Base-by-base conservation (phyloP, 2,329 filamentous ascomycete species). In the Lecanicillium sp. region DNA sequence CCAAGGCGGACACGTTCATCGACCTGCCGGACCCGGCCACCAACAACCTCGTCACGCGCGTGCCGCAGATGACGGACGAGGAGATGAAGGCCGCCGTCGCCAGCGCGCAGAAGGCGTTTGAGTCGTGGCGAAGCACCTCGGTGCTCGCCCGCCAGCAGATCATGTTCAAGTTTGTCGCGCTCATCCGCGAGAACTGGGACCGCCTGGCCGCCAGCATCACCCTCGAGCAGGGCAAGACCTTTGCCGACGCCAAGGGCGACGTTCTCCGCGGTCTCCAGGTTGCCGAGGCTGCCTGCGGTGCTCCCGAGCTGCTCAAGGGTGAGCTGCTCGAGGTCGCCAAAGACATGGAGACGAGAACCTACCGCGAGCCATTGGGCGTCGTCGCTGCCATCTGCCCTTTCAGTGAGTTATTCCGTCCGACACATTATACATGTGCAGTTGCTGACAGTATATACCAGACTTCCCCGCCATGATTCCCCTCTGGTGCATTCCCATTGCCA, bases 401-500 rank as follows among this genome's bases (percentile, higher is more conserved):
- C 64, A 93, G 84, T 88, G 65, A 66, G 83, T 70, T 17, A n/a
- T 12, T 27, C 23, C 20, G 43, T 29, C 15, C 23, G 23, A n/a
- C 12, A 20, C 17, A 15, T 15, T 14, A 36, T 9, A 4, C 2
- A 19, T 21, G n/a, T n/a, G 17, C 19, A 10, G 29, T 10, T 41
- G 26, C 52, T 58, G 49, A 58, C 5, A 3, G 23, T 26, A n/a
- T 21, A 40, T 24, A 15, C 15, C 2, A 87, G 84, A 93, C 74
- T 93, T 93, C 70, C 87, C 87, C 36, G 87, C 87, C 58, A 94
- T 94, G 87, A 93, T 94, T 65, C 88, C 87, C 3, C 76, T 94
- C n/a, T 94, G 87, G 87, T 89, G 80, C 52, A 90, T 94, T 53
- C 88, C 87, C 32, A 86, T 93, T 58, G 87, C 87, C 39, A 87